phyloP scores from a whole-genome alignment of 495 filamentous ascomycete genomes.

The Neurospora sp. region DNA sequence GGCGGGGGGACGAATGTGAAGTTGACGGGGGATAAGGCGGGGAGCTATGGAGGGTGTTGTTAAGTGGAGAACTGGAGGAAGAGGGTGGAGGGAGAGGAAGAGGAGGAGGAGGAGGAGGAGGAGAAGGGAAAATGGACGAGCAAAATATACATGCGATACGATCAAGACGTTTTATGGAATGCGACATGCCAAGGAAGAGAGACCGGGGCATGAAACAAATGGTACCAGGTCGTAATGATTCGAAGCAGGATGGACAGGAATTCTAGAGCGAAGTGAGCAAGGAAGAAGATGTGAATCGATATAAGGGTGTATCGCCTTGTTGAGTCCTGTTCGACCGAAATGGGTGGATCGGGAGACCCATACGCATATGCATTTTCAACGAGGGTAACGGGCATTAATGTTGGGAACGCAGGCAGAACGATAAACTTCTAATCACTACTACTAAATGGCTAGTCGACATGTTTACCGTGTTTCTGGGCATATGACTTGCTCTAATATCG shows the following conservation, averaged over 20 bases:
- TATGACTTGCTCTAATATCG: not conserved
- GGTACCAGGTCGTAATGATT: not conserved
- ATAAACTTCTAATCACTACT: not conserved
- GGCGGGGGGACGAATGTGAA: constrained; percentile 37
- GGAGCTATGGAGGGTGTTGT: constrained; percentile 17
- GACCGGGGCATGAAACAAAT: too few relatives aligned
- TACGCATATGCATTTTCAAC: not conserved
- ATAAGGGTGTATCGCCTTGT: not conserved
- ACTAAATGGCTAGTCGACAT: not conserved
- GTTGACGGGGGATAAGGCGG: constrained; percentile 27
- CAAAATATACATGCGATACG: not conserved
- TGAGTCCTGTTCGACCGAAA: not conserved
- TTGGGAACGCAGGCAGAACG: not conserved
- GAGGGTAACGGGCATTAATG: not conserved
- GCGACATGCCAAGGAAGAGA: not conserved
- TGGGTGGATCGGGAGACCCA: not conserved
- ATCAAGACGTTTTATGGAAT: not conserved
- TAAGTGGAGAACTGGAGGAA: not conserved
- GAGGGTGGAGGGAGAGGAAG: too few relatives aligned
- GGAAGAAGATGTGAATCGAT: not conserved
- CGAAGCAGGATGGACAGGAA: not conserved
- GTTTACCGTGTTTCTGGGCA: not conserved
- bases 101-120: not conserved
- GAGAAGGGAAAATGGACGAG: not conserved
- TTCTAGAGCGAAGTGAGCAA: not conserved